Base-by-base conservation (phyloP, 192 early-diverging fungal species). In the Linnemannia schmuckeri region DNA sequence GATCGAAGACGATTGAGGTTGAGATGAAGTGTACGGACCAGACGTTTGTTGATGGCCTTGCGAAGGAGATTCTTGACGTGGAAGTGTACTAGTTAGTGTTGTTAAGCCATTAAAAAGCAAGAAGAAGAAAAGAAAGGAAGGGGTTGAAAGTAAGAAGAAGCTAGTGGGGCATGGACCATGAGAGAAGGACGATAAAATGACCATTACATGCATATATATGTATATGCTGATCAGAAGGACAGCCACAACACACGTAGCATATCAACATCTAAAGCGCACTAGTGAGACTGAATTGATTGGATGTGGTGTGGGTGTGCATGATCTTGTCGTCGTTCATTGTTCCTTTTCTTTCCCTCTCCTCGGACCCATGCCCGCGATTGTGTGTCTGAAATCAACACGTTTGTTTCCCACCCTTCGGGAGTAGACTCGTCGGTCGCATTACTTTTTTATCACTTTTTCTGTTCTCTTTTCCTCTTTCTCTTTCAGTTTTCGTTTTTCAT, bases 21-120 rank as follows among this genome's bases (percentile, higher is more conserved):
- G 91, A 92, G 76, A 75, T 93, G 74, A 92, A 93, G 79, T 89
- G 90, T 78, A 92, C 92, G 17, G 91, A 93, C n/a, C 88, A 91
- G 55, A 82, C 82, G 54, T 89, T 94, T 70, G 72, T 93, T 4
- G 81, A 90, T 66, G 92, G 90, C 3, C 83, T 91, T 49, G 76
- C 79, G 6, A 83, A 63, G 30, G 90, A 91, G 70, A 80, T 91
- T 9, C 76, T 83, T 27, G 69, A 70, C 10, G 71, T 86, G 46
- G 85, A 87, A 30, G 18, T 27, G 2, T 70, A 72, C 35, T 66
- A 66, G 38, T 49, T 12, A 15, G 8, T 9, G 27, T 72, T 72
- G 9, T 30, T 70, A 37, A 30, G 42, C 17, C 49, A 66, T 66
- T 66, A 66, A 66, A 63, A 57, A 18, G 15, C 7, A 66, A 35